A percentile compares a stretch with the other conserved stretches of the same genome.
phyloP scores from a whole-genome alignment of 257 asterid species.

The Scutellaria galericulata region DNA sequence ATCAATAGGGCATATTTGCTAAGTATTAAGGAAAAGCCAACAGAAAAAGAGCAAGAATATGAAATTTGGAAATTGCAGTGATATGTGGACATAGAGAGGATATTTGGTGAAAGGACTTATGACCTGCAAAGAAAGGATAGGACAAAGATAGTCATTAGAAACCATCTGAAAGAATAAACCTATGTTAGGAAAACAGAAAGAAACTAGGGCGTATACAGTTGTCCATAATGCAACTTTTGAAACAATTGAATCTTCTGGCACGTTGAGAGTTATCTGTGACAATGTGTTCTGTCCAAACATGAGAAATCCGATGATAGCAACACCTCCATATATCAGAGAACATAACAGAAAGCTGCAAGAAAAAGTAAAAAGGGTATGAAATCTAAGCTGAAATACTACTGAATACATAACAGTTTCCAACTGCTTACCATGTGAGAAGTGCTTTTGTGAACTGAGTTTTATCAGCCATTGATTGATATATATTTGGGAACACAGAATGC shows the following conservation, averaged over 20 bases:
- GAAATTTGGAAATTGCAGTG: background rate
- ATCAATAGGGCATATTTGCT: conserved; percentile 71
- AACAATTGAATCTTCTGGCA: conserved; percentile 63
- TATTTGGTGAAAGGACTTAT: conserved; percentile 81
- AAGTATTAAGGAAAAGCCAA: conserved; percentile 56
- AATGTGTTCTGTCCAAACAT: conserved; percentile 74
- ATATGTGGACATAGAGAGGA: conserved; percentile 43
- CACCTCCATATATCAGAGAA: conserved; percentile 66
- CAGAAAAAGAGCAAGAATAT: background rate
- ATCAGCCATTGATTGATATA: conserved; percentile 93
- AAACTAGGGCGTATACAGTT: conserved; percentile 49
- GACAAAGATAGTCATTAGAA: background rate
- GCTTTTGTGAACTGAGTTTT: conserved; percentile 77
- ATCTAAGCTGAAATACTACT: background rate
- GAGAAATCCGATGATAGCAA: conserved; percentile 72
- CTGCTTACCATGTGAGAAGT: conserved; percentile 55
- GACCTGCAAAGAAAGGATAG: conserved; percentile 56
- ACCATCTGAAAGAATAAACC: background rate
- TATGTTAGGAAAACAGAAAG: background rate
- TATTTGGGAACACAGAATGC: conserved; percentile 87
- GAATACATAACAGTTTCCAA: background rate
- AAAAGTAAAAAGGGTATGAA: background rate
- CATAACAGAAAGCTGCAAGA: conserved; percentile 70
- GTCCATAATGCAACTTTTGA: conserved; percentile 84
- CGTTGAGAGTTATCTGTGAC: conserved; percentile 80